These are phyloP conservation scores for Akanthomyces muscarius DNA, from an alignment of 2,329 filamentous ascomycete genomes.

Conservation along the genomic window DNA sequence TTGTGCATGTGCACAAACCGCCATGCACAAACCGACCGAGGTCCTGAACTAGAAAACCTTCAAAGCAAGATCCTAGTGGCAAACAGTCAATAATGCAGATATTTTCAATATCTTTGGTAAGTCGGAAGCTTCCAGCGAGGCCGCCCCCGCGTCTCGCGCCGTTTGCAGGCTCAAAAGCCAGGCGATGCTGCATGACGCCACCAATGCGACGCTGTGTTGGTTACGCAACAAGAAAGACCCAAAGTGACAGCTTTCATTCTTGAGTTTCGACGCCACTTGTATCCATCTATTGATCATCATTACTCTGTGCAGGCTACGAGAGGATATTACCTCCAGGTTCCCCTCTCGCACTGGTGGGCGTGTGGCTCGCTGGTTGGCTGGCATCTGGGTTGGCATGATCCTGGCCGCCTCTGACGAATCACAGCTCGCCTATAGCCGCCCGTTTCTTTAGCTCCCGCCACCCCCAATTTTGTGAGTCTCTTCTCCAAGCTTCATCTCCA, in stretches of 20 bases:
- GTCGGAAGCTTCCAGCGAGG: too few species aligned
- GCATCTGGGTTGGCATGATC: not conserved
- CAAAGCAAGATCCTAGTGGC: too few species aligned
- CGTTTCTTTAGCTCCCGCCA: constrained; percentile 13
- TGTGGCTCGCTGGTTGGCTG: constrained; percentile 1
- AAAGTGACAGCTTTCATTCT: not conserved
- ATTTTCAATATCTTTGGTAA: too few species aligned
- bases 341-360: not conserved
- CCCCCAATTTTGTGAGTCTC: not conserved
- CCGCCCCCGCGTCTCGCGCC: too few species aligned
- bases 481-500: not conserved
- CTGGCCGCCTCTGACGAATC: not conserved
- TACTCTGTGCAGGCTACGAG: not conserved
- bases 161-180: not conserved
- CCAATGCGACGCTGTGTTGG: constrained; percentile 9
- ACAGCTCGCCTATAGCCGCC: constrained; percentile 3
- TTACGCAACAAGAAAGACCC: not conserved
- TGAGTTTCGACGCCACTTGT: not conserved
- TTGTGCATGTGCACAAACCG: too few species aligned
- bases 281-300: not conserved
- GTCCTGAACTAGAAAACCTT: too few species aligned
- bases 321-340: not conserved
- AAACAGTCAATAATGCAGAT: too few species aligned
- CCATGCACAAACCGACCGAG: too few species aligned
- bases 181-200: not conserved